phyloP scores from a whole-genome alignment of 2,329 filamentous ascomycete species.

The Coleophoma crateriformis region DNA sequence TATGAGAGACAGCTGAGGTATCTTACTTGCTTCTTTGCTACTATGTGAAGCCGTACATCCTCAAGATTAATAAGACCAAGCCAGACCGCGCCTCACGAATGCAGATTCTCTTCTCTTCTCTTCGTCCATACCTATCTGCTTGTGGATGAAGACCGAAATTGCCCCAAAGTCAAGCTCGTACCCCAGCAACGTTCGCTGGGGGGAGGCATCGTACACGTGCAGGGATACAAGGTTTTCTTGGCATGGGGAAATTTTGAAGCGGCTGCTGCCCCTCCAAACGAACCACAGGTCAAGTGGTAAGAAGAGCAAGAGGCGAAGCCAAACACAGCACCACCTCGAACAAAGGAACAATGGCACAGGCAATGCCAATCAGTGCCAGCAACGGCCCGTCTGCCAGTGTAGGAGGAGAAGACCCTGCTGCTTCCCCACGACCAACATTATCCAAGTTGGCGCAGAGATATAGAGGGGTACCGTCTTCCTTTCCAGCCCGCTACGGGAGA shows the following conservation, averaged over 20 bases:
- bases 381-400: slow-evolving; percentile 12
- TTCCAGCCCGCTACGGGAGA: slow-evolving; percentile 4
- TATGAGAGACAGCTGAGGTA: too few species aligned
- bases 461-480: slow-evolving; percentile 45
- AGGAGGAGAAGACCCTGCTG: slow-evolving; percentile 12
- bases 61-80: too few species aligned
- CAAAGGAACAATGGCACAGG: slow-evolving; percentile 10
- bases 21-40: too few species aligned
- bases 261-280: too few species aligned
- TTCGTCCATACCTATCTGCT: too few species aligned
- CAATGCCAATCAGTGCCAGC: slow-evolving; percentile 11
- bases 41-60: too few species aligned
- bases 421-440: slow-evolving; percentile 13
- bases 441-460: slow-evolving; percentile 34
- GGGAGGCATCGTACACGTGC: neutral
- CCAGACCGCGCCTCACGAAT: too few species aligned
- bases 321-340: slow-evolving; percentile 4
- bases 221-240: neutral
- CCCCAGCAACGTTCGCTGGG: neutral
- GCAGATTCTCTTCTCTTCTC: too few species aligned
- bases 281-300: too few species aligned
- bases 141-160: too few species aligned
- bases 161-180: neutral
- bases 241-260: neutral
- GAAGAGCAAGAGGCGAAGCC: neutral